Conservation (phyloP, 1,284 basidiomycete genomes). For the Marasmius tenuissimus region DNA sequence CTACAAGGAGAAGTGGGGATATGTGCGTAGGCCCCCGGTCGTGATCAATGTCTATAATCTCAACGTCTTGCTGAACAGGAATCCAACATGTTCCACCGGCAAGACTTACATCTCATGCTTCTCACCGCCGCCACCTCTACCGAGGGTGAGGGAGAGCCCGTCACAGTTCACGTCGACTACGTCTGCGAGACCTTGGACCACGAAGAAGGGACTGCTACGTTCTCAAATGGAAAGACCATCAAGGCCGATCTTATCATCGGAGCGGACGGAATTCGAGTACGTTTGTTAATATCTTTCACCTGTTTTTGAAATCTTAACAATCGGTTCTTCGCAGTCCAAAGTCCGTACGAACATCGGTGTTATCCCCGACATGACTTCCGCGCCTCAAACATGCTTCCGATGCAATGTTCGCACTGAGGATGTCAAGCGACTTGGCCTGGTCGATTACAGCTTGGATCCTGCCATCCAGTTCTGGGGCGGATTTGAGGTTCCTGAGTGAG, state of each 20-base stretch:
- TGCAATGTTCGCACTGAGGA: conserved; percentile 28
- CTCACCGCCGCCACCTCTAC: conserved; percentile 8
- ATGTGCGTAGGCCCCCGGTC: background rate
- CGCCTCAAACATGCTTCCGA: conserved; percentile 32
- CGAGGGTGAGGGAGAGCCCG: conserved; percentile 9
- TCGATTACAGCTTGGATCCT: conserved; percentile 26
- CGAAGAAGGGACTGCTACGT: conserved; percentile 25
- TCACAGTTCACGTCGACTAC: conserved; percentile 9
- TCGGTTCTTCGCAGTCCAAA: conserved; percentile 17
- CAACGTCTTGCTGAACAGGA: background rate
- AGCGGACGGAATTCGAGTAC: conserved; percentile 36
- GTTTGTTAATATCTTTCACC: background rate
- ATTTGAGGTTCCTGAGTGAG: background rate
- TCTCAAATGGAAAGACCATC: conserved; percentile 28
- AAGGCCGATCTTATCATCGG: conserved; percentile 37
- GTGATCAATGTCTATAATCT: background rate
- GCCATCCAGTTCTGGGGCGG: conserved; percentile 21
- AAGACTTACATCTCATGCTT: conserved; percentile 11
- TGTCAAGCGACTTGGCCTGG: conserved; percentile 26
- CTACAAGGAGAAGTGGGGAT: conserved; percentile 1
- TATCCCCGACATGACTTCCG: conserved; percentile 25
- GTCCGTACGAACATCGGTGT: conserved; percentile 25
- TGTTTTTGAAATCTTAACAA: background rate
- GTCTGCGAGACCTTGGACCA: conserved; percentile 21
- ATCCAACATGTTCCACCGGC: conserved; percentile 12